A percentile compares a stretch with the other conserved stretches of the same genome.
These are phyloP conservation scores for Aspergillus indologenus DNA, from an alignment of 495 filamentous ascomycete species.

Conservation along the genomic window DNA sequence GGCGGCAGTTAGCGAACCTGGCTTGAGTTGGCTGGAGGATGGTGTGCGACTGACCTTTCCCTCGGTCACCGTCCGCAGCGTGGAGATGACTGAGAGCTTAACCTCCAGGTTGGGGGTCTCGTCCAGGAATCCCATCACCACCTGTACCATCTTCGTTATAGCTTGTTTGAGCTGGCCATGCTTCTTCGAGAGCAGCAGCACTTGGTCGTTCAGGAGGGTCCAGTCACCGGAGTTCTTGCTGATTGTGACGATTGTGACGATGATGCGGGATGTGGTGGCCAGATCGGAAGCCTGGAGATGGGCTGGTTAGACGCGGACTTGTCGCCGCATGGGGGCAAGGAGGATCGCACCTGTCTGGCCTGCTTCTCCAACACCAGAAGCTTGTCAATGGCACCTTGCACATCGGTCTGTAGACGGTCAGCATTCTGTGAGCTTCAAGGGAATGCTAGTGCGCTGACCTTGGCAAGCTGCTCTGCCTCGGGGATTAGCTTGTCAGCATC, in stretches of 20 bases:
- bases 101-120: conserved; percentile 73
- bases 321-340: neutral
- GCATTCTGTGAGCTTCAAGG: neutral
- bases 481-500: conserved; percentile 88
- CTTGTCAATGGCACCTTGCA: conserved; percentile 88
- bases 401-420: conserved; percentile 58
- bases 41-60: conserved; percentile 65
- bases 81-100: conserved; percentile 91
- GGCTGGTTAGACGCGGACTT: neutral
- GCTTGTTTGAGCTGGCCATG: conserved; percentile 99
- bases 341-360: conserved; percentile 74
- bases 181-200: conserved; percentile 94
- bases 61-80: conserved; percentile 92
- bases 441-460: conserved; percentile 51
- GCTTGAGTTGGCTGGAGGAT: neutral
- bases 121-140: conserved; percentile 88
- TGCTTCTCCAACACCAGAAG: conserved; percentile 89
- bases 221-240: conserved; percentile 91
- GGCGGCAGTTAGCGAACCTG: conserved; percentile 10
- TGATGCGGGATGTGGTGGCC: conserved; percentile 83
- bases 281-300: conserved; percentile 78
- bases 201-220: conserved; percentile 92
- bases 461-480: conserved; percentile 81
- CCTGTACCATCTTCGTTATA: conserved; percentile 97
- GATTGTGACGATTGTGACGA: conserved; percentile 86